phyloP scores from a whole-genome alignment of 208 protist genomes.

The Paratrypanosoma confusum region DNA sequence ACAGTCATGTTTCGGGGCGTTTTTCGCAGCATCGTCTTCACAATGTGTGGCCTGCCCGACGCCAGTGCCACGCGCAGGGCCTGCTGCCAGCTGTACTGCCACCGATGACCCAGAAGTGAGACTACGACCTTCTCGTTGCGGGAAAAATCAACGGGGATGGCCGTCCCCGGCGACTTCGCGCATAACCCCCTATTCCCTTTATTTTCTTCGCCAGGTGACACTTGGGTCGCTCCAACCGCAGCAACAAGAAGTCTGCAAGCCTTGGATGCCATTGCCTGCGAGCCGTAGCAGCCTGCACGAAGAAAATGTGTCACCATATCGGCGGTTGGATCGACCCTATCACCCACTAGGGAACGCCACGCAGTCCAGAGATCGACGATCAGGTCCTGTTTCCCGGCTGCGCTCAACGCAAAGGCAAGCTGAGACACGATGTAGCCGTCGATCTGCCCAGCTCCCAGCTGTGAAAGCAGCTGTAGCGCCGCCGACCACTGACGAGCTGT shows the following conservation, averaged over 20 bases:
- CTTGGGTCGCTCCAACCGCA: neutral
- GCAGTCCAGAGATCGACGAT: constrained; percentile 45
- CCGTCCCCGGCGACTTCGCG: constrained; percentile 9
- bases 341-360: constrained; percentile 53
- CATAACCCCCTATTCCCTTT: too few relatives aligned
- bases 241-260: constrained; percentile 14
- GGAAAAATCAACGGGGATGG: constrained; percentile 25
- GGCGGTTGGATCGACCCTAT: constrained; percentile 26
- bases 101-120: constrained; percentile 38
- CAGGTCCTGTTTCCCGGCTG: constrained; percentile 8
- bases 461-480: constrained; percentile 31
- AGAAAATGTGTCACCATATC: constrained; percentile 42
- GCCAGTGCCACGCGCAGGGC: constrained; percentile 42
- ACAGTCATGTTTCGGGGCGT: constrained; percentile 23
- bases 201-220: too few relatives aligned
- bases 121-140: constrained; percentile 15
- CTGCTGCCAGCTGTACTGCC: constrained; percentile 46
- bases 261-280: constrained; percentile 6
- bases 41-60: constrained; percentile 19
- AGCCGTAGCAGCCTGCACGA: constrained; percentile 24
- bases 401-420: constrained; percentile 28
- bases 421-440: constrained; percentile 55
- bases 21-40: constrained; percentile 16
- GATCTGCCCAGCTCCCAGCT: constrained; percentile 8
- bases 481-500: constrained; percentile 33